Evolutionary conservation across 75 land plant species (phyloP).

Genomic region (Pinus albicaulis): DNA sequence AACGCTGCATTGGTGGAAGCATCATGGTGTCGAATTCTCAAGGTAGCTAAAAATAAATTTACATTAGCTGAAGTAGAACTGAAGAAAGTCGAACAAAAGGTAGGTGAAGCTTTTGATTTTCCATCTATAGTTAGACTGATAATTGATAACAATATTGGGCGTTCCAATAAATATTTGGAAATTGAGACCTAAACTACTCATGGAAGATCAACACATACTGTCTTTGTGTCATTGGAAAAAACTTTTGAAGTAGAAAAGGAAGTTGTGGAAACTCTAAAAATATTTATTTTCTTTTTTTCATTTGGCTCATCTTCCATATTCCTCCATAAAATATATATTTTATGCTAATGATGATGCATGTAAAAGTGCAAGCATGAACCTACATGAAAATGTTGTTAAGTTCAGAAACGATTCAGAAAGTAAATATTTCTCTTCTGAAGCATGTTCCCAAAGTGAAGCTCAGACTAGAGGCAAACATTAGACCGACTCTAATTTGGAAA

Average conservation of each 20-base stretch:
- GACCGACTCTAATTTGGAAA: conserved; percentile 17
- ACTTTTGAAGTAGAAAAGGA: too few relatives aligned
- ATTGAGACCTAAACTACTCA: conserved; percentile 24
- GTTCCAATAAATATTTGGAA: too few relatives aligned
- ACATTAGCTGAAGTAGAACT: conserved; percentile 67
- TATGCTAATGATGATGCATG: too few relatives aligned
- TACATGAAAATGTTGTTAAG: too few relatives aligned
- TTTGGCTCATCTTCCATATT: conserved; percentile 40
- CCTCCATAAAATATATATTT: too few relatives aligned
- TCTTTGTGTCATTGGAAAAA: conserved; percentile 73
- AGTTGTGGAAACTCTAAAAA: conserved; percentile 73
- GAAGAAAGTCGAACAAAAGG: too few relatives aligned
- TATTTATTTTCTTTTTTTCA: conserved; percentile 54
- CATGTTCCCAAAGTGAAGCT: too few relatives aligned
- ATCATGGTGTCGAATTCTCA: conserved; percentile 90
- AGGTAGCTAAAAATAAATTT: conserved; percentile 73
- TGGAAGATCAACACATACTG: conserved; percentile 39
- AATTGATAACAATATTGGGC: conserved; percentile 53
- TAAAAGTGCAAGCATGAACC: too few relatives aligned
- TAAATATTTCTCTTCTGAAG: too few relatives aligned
- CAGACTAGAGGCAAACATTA: conserved; percentile 27
- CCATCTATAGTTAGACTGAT: conserved; percentile 65
- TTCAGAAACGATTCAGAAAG: too few relatives aligned
- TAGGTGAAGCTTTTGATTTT: conserved; percentile 73
- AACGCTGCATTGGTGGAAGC: too few relatives aligned